These are phyloP conservation scores for Pyrus betulifolia DNA, from an alignment of 306 rosid genomes.

Conservation along the genomic window DNA sequence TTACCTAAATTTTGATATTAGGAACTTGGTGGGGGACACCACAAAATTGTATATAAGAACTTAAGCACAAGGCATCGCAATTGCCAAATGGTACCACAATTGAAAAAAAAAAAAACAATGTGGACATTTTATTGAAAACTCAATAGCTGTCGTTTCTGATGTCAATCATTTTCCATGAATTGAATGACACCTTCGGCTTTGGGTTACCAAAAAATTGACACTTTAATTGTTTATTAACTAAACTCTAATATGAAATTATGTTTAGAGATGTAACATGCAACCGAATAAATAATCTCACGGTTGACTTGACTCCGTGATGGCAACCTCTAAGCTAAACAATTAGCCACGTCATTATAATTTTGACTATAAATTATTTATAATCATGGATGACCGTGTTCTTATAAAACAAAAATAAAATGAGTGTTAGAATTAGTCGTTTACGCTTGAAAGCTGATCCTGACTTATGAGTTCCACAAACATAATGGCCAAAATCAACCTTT, in stretches of 20 bases:
- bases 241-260: neutral
- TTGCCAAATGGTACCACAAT: neutral
- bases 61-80: neutral
- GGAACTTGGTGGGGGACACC: neutral
- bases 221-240: neutral
- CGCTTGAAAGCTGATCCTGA: too few species aligned
- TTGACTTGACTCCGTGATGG: neutral
- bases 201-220: slow-evolving; percentile 1
- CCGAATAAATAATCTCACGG: neutral
- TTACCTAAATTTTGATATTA: too few species aligned
- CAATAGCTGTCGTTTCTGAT: neutral
- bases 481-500: neutral
- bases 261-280: neutral
- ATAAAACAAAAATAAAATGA: too few species aligned
- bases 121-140: neutral
- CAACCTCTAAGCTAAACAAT: neutral
- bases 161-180: slow-evolving; percentile 10
- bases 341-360: neutral
- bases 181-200: neutral
- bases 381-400: neutral
- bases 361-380: neutral
- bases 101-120: neutral
- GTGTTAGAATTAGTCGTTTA: neutral
- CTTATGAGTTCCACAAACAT: neutral
- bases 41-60: neutral